phyloP scores from a whole-genome alignment of 805 yeast genomes.

The Sugiyamaella lignohabitans region DNA sequence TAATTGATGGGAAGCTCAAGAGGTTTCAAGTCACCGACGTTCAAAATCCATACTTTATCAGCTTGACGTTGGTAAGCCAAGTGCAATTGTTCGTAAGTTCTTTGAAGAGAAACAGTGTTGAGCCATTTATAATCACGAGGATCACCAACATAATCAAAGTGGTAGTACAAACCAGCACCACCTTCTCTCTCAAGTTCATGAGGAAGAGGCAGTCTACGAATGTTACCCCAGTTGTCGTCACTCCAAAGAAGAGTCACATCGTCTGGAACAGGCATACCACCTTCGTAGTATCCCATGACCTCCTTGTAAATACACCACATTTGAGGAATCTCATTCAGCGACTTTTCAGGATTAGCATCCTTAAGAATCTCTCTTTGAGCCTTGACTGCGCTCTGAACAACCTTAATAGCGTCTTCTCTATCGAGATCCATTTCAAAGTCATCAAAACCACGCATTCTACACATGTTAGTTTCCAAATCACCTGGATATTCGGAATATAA shows the following conservation, averaged over 20 bases:
- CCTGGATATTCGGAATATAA: too few relatives aligned
- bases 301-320: slow-evolving; percentile 21
- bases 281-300: slow-evolving; percentile 16
- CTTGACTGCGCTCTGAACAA: slow-evolving; percentile 9
- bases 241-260: slow-evolving; percentile 27
- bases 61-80: slow-evolving; percentile 24
- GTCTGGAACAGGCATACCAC: slow-evolving; percentile 17
- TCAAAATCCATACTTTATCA: slow-evolving; percentile 26
- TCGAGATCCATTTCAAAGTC: slow-evolving; percentile 15
- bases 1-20: slow-evolving; percentile 26
- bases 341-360: slow-evolving; percentile 1
- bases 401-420: slow-evolving; percentile 13
- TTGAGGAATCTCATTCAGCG: slow-evolving; percentile 13
- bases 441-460: slow-evolving; percentile 16
- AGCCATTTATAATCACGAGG: slow-evolving; percentile 31
- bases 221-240: slow-evolving; percentile 31
- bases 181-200: slow-evolving; percentile 24
- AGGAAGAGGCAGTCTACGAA: slow-evolving; percentile 26
- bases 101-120: slow-evolving; percentile 23
- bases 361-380: slow-evolving; percentile 11
- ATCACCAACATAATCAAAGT: slow-evolving; percentile 30
- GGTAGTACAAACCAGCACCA: slow-evolving; percentile 30
- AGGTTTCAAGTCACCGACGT: slow-evolving; percentile 29
- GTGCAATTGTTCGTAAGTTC: slow-evolving; percentile 29
- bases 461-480: neutral